A percentile compares a stretch with the other conserved stretches of the same genome.
phyloP scores from a whole-genome alignment of 2,329 filamentous ascomycete species.

The Septoria linicola region DNA sequence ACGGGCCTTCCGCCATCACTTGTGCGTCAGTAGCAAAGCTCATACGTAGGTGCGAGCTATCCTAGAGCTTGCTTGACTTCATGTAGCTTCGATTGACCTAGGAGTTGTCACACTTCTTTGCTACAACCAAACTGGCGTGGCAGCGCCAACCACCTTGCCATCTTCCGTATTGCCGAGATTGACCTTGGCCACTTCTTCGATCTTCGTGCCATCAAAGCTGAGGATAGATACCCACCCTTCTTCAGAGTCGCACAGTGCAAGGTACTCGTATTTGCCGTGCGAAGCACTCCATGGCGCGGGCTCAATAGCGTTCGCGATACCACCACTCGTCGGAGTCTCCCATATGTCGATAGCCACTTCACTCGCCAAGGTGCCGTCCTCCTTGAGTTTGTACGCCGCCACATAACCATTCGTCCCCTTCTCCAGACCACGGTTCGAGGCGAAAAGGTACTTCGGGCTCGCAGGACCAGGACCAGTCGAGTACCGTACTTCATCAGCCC shows the following conservation, averaged over 20 bases:
- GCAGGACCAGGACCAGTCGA: constrained; percentile 31
- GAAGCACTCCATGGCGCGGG: constrained; percentile 32
- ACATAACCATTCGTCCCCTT: constrained; percentile 37
- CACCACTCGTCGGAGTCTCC: constrained; percentile 39
- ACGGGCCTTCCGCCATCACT: constrained; percentile 10
- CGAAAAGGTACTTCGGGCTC: constrained; percentile 36
- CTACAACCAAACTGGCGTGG: constrained; percentile 40
- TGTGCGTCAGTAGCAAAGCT: constrained; percentile 7
- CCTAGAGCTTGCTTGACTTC: constrained; percentile 8
- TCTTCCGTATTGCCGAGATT: constrained; percentile 35
- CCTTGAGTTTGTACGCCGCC: constrained; percentile 32
- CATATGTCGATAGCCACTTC: constrained; percentile 36
- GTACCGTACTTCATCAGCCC: constrained; percentile 40
- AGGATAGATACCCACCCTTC: constrained; percentile 38
- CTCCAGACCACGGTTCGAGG: constrained; percentile 37
- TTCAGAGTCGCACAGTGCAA: constrained; percentile 39
- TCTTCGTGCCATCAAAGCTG: constrained; percentile 35
- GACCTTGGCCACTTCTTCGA: constrained; percentile 34
- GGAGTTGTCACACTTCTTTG: neutral
- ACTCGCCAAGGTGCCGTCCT: constrained; percentile 30
- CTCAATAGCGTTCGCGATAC: constrained; percentile 40
- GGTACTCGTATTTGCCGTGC: constrained; percentile 30
- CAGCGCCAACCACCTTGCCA: constrained; percentile 33
- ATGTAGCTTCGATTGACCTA: constrained; percentile 5
- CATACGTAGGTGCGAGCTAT: constrained; percentile 16